A percentile compares a stretch with the other conserved stretches of the same genome.
Conservation (phyloP, 2,329 filamentous ascomycete species). For the Sclerotinia minor region DNA sequence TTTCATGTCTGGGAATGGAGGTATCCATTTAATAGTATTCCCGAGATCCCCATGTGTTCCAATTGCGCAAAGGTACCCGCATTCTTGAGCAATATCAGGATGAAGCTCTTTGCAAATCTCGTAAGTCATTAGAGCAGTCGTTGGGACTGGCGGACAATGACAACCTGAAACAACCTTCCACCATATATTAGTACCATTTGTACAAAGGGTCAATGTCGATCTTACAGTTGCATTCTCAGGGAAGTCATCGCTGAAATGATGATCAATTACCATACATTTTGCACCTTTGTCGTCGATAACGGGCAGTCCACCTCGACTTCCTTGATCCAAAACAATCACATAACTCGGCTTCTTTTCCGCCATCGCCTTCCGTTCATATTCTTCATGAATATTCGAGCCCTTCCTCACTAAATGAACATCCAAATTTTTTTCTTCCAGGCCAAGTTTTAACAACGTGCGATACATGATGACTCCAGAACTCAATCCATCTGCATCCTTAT, state of each 20-base stretch:
- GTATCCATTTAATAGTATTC: slow-evolving; percentile 63
- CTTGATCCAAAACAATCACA: slow-evolving; percentile 66
- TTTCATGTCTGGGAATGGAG: slow-evolving; percentile 66
- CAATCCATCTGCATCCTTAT: slow-evolving; percentile 69
- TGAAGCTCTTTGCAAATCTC: slow-evolving; percentile 61
- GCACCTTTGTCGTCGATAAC: slow-evolving; percentile 51
- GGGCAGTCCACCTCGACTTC: slow-evolving; percentile 55
- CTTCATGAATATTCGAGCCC: slow-evolving; percentile 58
- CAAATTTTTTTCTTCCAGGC: slow-evolving; percentile 54
- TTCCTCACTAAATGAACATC: slow-evolving; percentile 60
- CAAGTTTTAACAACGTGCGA: slow-evolving; percentile 59
- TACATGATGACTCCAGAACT: slow-evolving; percentile 63
- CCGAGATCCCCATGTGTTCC: slow-evolving; percentile 69
- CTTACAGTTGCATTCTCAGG: slow-evolving; percentile 46
- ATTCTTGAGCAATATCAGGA: slow-evolving; percentile 49
- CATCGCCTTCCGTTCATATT: slow-evolving; percentile 54
- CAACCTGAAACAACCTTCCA: slow-evolving; percentile 60
- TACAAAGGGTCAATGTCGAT: background rate
- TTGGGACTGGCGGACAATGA: slow-evolving; percentile 64
- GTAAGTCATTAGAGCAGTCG: slow-evolving; percentile 64
- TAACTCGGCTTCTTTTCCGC: slow-evolving; percentile 52
- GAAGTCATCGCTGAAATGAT: slow-evolving; percentile 60
- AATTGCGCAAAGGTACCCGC: slow-evolving; percentile 62
- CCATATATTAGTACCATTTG: background rate
- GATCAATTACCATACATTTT: slow-evolving; percentile 62